phyloP scores from a whole-genome alignment of 129 eudicot genomes.

The Escallonia rubra region DNA sequence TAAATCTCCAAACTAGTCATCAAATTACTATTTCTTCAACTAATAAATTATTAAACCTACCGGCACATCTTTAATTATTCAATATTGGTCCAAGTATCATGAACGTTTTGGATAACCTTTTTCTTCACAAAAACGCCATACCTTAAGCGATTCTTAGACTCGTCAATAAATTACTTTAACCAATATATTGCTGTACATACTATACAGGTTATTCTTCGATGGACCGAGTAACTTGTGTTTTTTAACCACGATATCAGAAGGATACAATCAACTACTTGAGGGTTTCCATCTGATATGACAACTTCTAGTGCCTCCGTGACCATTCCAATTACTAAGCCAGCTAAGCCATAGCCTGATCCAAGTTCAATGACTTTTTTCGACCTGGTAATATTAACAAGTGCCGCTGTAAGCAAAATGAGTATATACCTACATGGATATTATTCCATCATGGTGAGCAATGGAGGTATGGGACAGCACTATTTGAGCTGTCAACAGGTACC shows the following conservation, averaged over 20 bases:
- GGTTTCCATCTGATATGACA: conserved; percentile 95
- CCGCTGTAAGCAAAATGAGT: conserved; percentile 2
- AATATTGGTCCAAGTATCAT: no score
- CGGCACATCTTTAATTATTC: no score
- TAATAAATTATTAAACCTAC: no score
- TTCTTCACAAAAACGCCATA: no score
- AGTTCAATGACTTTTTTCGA: conserved; percentile 80
- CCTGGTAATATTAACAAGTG: conserved; percentile 33
- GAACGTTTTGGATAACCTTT: no score
- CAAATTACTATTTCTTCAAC: no score
- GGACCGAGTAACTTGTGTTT: no score
- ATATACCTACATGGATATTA: not conserved
- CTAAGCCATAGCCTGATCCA: conserved; percentile 95
- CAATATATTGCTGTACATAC: no score
- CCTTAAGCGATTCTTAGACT: no score
- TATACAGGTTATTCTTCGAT: no score
- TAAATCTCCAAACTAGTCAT: no score
- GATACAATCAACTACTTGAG: conserved; percentile 99
- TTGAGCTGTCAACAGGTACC: not conserved
- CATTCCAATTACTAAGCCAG: conserved; percentile 79
- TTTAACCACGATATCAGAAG: conserved; percentile 25
- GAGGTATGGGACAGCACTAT: not conserved
- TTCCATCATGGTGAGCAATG: not conserved
- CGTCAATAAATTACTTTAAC: no score
- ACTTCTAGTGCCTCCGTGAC: conserved; percentile 83